Conservation (phyloP, 2,329 filamentous ascomycete genomes). For the Coniochaeta sp. region DNA sequence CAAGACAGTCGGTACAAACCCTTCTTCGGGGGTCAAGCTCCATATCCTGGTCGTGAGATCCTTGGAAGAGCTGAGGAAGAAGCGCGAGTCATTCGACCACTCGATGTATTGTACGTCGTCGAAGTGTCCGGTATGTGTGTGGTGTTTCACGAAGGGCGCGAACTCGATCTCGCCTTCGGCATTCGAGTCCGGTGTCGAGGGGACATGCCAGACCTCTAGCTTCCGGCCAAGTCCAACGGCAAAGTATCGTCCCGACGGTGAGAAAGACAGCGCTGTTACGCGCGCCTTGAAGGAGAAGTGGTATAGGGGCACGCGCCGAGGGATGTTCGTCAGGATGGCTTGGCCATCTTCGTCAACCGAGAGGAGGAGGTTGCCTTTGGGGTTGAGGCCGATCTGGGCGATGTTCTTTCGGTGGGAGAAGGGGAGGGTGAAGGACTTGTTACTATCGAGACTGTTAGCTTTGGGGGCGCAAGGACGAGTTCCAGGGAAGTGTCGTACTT, state of each 20-base stretch:
- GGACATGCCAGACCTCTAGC: slow-evolving; percentile 94
- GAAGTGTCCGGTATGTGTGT: slow-evolving; percentile 81
- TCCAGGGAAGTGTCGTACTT: slow-evolving; percentile 52
- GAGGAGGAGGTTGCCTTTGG: slow-evolving; percentile 84
- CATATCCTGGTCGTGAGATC: slow-evolving; percentile 92
- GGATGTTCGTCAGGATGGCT: slow-evolving; percentile 87
- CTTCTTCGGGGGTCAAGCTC: slow-evolving; percentile 82
- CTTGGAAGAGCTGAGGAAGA: slow-evolving; percentile 87
- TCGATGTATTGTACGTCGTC: slow-evolving; percentile 80
- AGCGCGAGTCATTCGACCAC: slow-evolving; percentile 94
- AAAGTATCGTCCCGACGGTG: slow-evolving; percentile 85
- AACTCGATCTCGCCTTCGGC: slow-evolving; percentile 82
- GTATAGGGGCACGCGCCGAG: slow-evolving; percentile 78
- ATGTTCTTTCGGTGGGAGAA: slow-evolving; percentile 96
- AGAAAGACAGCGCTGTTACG: slow-evolving; percentile 80
- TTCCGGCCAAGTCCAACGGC: slow-evolving; percentile 80
- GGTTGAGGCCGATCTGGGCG: slow-evolving; percentile 76
- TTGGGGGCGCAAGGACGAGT: neutral
- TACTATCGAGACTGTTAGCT: slow-evolving; percentile 41
- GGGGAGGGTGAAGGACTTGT: slow-evolving; percentile 79
- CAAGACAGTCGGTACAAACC: slow-evolving; percentile 82
- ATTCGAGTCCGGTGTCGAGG: slow-evolving; percentile 76
- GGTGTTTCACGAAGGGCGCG: slow-evolving; percentile 85
- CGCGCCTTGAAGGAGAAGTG: slow-evolving; percentile 90
- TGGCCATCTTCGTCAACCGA: slow-evolving; percentile 91